Base-by-base conservation (phyloP, 352 stramenopile species). In the Phytophthora citrophthora region DNA sequence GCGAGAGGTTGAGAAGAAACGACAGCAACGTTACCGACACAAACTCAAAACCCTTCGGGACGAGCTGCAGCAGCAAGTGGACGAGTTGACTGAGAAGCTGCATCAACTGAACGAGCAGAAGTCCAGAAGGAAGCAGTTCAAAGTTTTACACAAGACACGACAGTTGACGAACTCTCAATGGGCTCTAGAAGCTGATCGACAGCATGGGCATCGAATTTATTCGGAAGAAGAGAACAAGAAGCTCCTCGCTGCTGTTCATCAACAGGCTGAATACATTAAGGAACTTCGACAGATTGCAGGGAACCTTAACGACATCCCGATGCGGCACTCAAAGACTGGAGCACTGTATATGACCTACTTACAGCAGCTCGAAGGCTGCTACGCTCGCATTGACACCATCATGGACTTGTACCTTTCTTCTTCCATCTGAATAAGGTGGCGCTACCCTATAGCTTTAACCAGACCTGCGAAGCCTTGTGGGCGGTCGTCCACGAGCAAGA, bases 21-120 rank as follows among this genome's bases (percentile, higher is more conserved):
- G 62, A 38, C 68, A 69, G 18, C 39, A 46, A 20, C 26, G 43
- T 11, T 72, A 76, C 44, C 68, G 62, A 5, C n/a, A 65, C 6
- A 54, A 48, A 26, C 41, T 66, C 6, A 57, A 52, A 55, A 47
- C 51, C 31, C 36, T 18, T 41, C 54, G 54, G 7, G 49, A 61
- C 3, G 45, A 47, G 6, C 41, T 75, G 1, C 54, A 59, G 15
- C 29, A 26, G n/a, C 38, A 61, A 53, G 54, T 65, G 3, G 62
- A 56, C 5, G 56, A 48, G 11, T 43, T 76, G 3, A 43, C 61
- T 5, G 29, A 43, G 7, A 32, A 57, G 18, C 20, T 58, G 5
- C 20, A 12, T 10, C 15, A 26, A 20, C 36, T 61, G 20, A 52
- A 12, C 3, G 56, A 63, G 29, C 27, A 18, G n/a, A 41, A 11